Conservation (phyloP, 208 protist species). For the Trypanosoma avium region DNA sequence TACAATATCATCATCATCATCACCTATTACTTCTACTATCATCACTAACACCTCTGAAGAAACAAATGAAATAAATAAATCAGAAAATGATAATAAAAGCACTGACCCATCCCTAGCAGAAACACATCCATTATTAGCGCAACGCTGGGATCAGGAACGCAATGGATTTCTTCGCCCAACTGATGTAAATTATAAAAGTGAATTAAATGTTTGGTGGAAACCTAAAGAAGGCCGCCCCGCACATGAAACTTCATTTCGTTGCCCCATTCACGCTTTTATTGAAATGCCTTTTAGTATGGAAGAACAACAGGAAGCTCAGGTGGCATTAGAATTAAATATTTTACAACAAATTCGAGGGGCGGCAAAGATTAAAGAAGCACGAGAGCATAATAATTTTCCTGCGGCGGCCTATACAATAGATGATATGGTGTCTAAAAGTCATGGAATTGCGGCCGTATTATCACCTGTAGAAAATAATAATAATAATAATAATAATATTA, state of each 20-base stretch:
- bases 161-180: conserved; percentile 56
- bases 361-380: conserved; percentile 46
- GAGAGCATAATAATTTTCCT: conserved; percentile 29
- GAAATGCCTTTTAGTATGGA: conserved; percentile 32
- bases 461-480: not conserved
- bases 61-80: not conserved
- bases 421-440: conserved; percentile 12
- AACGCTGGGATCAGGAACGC: conserved; percentile 47
- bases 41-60: not conserved
- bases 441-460: not conserved
- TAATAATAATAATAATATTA: not conserved
- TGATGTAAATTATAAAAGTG: conserved; percentile 49
- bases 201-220: conserved; percentile 63
- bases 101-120: conserved; percentile 28
- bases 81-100: not conserved
- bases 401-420: conserved; percentile 13
- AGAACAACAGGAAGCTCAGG: conserved; percentile 44
- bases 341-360: conserved; percentile 41
- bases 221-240: conserved; percentile 11
- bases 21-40: not conserved
- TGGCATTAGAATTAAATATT: conserved; percentile 40
- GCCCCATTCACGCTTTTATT: conserved; percentile 66
- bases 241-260: conserved; percentile 34
- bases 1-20: not conserved
- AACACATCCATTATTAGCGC: conserved; percentile 43